Conservation (phyloP, 352 stramenopile species). For the Pythium grandisporangium region DNA sequence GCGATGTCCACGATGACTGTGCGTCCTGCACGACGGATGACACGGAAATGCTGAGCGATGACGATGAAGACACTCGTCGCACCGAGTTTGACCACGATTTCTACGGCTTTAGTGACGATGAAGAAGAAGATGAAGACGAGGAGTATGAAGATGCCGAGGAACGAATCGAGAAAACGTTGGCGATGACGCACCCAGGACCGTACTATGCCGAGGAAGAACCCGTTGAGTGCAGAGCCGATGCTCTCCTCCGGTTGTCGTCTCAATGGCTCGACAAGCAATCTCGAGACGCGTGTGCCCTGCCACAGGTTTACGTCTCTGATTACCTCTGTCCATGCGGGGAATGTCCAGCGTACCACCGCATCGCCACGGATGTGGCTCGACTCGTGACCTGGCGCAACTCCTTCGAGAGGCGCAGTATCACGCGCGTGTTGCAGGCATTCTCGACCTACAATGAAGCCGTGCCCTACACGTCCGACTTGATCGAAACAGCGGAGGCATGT, state of each 20-base stretch:
- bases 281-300: too few species aligned
- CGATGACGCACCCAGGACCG: conserved; percentile 2
- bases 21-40: conserved; percentile 36
- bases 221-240: conserved; percentile 23
- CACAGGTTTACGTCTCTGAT: conserved; percentile 40
- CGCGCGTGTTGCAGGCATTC: conserved; percentile 50
- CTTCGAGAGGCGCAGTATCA: conserved; percentile 24
- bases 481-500: conserved; percentile 39
- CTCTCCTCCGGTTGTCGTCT: conserved; percentile 16
- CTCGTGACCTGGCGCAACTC: conserved; percentile 19
- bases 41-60: conserved; percentile 36
- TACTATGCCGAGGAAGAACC: conserved; percentile 17
- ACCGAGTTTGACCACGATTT: conserved; percentile 16
- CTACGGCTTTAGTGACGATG: conserved; percentile 11
- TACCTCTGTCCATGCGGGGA: conserved; percentile 58
- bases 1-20: conserved; percentile 28
- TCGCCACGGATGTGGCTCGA: conserved; percentile 29
- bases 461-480: conserved; percentile 43
- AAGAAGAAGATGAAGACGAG: conserved; percentile 17
- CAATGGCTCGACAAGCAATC: conserved; percentile 14
- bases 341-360: conserved; percentile 46
- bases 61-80: too few species aligned
- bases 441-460: conserved; percentile 66
- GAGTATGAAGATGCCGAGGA: conserved; percentile 7
- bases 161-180: not conserved